Base-by-base conservation (phyloP, 176 grass and related monocot genomes). In the Calamus simplicifolius region DNA sequence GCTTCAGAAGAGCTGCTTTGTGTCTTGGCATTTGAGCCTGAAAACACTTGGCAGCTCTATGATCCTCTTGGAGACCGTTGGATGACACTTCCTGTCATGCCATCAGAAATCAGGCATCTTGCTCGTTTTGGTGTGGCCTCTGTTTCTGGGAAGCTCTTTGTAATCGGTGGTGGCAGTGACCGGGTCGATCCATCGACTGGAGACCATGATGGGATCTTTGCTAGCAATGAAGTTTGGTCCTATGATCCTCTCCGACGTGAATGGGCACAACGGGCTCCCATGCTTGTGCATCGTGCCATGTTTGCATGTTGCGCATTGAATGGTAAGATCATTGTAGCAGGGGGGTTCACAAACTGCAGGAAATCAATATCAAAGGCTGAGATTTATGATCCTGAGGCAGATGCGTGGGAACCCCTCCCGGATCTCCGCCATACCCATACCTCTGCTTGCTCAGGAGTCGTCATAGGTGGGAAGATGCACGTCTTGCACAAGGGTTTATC, bases 1-100 rank as follows among this genome's bases (percentile, higher is more conserved):
- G 68, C 19, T 2, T 85, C 79, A 52, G 93, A 92, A 82, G 82
- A 88, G 31, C 74, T 98, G 60, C 75, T 98, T n/a, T 92, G 93
- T 52, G 87, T 85, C 29, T 73, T 98, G 29, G 88, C 87, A 59
- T 98, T 92, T 67, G 93, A 98, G 70, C 87, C 87, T 78, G 93
- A 98, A 72, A 98, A 92, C 56, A 79, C 79, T 72, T 98, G 93
- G 93, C 93, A 92, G 66, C 78, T 98, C 52, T 98, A 98, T 80
- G 87, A 98, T 43, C 84, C 93, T 69, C 71, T 85, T 21, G 73
- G 67, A 25, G 87, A 98, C 61, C 77, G 82, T 69, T 98, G 93
- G 93, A 80, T 98, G 56, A 85, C 93, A 19, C 80, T 98, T 17
- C 93, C 93, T 66, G 27, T 98, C 56, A 92, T 98, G 93, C 84